Conservation (phyloP, 2,329 filamentous ascomycete species). For the Didymosphaeria variabile region DNA sequence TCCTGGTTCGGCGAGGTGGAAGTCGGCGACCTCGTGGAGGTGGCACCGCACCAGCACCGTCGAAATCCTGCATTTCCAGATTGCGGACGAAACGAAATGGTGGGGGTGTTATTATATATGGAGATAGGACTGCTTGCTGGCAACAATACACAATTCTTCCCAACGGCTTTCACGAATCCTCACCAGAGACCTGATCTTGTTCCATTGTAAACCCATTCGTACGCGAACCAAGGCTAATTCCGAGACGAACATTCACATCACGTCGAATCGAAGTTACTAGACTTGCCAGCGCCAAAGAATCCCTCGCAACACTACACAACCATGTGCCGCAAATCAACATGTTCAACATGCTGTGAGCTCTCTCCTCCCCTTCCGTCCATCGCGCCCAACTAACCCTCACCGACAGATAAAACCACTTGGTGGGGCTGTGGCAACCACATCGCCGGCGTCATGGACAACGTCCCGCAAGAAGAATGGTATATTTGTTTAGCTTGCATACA, state of each 20-base stretch:
- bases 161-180: not conserved
- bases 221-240: not conserved
- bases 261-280: not conserved
- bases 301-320: not conserved
- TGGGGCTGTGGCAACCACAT: constrained; percentile 72
- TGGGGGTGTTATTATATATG: not conserved
- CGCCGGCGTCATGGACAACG: constrained; percentile 66
- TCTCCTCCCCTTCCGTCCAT: not conserved
- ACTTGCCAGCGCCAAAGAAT: not conserved
- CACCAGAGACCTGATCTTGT: not conserved
- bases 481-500: constrained; percentile 71
- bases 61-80: constrained; percentile 6
- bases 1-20: constrained; percentile 16
- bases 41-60: not conserved
- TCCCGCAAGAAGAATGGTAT: constrained; percentile 70
- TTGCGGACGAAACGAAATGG: not conserved
- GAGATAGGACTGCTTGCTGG: not conserved
- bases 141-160: not conserved
- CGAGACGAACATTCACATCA: not conserved
- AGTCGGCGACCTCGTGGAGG: constrained; percentile 18
- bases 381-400: constrained; percentile 5
- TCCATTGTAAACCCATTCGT: not conserved
- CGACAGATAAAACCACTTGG: constrained; percentile 67
- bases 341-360: constrained; percentile 14
- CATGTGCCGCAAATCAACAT: constrained; percentile 15